Conservation (phyloP, 2,329 filamentous ascomycete genomes). For the Capronia epimyces region DNA sequence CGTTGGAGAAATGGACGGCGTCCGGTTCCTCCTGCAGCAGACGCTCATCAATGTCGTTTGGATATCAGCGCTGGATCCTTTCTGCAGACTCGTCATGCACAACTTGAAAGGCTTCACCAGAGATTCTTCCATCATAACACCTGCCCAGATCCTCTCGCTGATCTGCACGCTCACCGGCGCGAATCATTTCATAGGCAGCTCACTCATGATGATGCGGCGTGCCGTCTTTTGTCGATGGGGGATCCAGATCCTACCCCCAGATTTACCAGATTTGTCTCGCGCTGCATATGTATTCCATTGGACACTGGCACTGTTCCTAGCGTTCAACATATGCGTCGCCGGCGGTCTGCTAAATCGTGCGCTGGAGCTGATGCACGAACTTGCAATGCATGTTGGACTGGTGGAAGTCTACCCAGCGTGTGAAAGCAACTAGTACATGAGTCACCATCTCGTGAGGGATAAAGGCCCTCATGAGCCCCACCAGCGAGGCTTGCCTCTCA, state of each 20-base stretch:
- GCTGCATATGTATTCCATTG: not conserved
- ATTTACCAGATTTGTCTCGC: not conserved
- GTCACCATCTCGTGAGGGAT: not conserved
- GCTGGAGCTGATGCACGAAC: not conserved
- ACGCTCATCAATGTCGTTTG: not conserved
- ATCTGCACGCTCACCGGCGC: not conserved
- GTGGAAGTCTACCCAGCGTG: not conserved
- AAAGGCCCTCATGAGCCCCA: slow-evolving; percentile 14
- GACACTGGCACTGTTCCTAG: not conserved
- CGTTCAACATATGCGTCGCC: not conserved
- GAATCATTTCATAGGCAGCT: not conserved
- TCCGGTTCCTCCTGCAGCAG: not conserved
- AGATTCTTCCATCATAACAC: not conserved
- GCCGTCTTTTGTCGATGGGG: not conserved
- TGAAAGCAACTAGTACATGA: not conserved
- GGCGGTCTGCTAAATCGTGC: not conserved
- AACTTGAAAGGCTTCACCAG: not conserved
- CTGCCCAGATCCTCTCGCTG: not conserved
- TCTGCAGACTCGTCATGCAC: not conserved
- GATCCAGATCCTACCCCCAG: not conserved
- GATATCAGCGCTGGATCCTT: not conserved
- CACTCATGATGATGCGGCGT: not conserved
- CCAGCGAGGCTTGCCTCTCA: slow-evolving; percentile 20
- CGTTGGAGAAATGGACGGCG: not conserved
- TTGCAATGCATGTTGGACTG: not conserved